Conservation (phyloP, 75 land plant species). For the Sequoia sempervirens region DNA sequence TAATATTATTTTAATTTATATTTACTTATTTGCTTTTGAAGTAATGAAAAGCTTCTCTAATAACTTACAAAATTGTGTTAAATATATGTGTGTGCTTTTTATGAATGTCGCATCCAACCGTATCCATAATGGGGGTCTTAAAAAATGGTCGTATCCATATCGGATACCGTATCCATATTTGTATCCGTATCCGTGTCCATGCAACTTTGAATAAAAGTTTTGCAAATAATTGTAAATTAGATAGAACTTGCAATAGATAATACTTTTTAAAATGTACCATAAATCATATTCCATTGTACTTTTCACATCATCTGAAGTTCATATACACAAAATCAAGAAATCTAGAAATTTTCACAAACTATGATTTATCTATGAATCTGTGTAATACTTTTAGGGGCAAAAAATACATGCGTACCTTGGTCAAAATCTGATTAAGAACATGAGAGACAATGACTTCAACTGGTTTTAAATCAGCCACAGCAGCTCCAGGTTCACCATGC, state of each 20-base stretch:
- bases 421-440: conserved; percentile 84
- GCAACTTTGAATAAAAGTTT: not conserved
- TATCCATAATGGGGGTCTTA: too few species aligned
- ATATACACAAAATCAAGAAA: not conserved
- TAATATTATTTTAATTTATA: too few species aligned
- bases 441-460: conserved; percentile 85
- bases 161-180: too few species aligned
- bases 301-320: not conserved
- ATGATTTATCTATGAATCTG: not conserved
- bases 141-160: too few species aligned
- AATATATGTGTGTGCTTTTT: too few species aligned
- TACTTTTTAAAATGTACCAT: not conserved
- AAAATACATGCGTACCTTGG: conserved; percentile 39
- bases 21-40: too few species aligned
- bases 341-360: not conserved
- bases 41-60: too few species aligned
- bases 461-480: conserved; percentile 74
- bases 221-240: not conserved
- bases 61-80: too few species aligned
- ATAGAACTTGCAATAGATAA: not conserved
- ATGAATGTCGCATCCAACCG: too few species aligned
- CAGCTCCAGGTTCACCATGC: conserved; percentile 99
- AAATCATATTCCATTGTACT: not conserved
- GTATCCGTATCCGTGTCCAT: too few species aligned
- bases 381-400: not conserved